Base-by-base conservation (phyloP, 345 rosid species). In the Eucalyptus tenuipes region DNA sequence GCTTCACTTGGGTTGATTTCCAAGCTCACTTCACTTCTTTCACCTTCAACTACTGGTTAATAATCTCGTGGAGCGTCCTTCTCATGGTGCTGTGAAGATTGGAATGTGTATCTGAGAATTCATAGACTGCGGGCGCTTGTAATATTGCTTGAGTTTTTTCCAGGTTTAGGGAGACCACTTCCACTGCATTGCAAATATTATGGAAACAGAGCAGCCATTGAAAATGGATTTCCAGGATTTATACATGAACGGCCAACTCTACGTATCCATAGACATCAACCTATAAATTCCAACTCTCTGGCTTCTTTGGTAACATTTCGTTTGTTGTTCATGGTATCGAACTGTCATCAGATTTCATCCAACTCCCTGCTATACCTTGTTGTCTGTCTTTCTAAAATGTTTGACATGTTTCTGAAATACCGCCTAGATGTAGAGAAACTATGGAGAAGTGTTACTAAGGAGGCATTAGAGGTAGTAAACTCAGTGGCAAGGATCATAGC, bases 201-300 rank as follows among this genome's bases (percentile, higher is more conserved):
- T 45, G 98, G 99, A 90, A 93, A 93, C 53, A 92, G 99, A 92
- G 94, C 94, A 48, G 99, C 96, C 90, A 93, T 97, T 33, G 99
- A 97, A 91, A 93, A 89, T 87, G 99, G 98, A 52, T 93, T 95
- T 86, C 93, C 95, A 0, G 95, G 95, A 14, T 94, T 94, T 57
- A 90, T 95, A 88, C 95, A 96, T 10, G 97, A 95, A 88, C 90
- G 97, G 87, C 96, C 97, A 86, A 89, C 95, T 48, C 52, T 97
- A 99, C 95, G 96, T 45, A 92, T 96, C 89, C 99, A 96, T 93
- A 96, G 95, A 86, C 95, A 93, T 86, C 96, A 96, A 52, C 95
- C 97, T 2, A 55, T 55, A 55, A 95, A 94, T 92, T 93, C 97
- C 42, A 97, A 96, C 90, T 96, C 98, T 48, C 92, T 97, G 82